These are phyloP conservation scores for Trichothecium sympodiale DNA, from an alignment of 2,329 filamentous ascomycete species.

Conservation along the genomic window DNA sequence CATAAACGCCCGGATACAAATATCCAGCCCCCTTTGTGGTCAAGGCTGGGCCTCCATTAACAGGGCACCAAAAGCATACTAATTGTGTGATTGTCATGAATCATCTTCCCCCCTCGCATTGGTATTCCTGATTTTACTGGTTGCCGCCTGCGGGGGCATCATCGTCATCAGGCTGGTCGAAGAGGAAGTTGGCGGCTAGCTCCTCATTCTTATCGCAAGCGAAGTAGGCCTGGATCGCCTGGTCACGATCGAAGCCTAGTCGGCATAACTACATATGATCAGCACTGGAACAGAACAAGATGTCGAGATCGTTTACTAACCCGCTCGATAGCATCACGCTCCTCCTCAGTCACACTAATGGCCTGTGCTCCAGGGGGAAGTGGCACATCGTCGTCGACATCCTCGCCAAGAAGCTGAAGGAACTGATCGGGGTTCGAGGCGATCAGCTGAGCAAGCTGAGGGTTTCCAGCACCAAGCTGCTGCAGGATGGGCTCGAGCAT, in stretches of 20 bases:
- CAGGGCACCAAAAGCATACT: no score
- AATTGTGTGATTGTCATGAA: no score
- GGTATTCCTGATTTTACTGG: slow-evolving; percentile 16
- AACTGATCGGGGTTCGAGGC: slow-evolving; percentile 89
- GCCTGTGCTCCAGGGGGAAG: slow-evolving; percentile 81
- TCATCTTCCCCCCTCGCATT: no score
- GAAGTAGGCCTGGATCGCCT: slow-evolving; percentile 96
- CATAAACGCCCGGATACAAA: no score
- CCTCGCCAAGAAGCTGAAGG: slow-evolving; percentile 79
- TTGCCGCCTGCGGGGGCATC: slow-evolving; percentile 30
- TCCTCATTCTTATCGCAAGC: slow-evolving; percentile 99
- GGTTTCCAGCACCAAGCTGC: slow-evolving; percentile 90
- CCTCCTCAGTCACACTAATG: slow-evolving; percentile 88
- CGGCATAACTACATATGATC: slow-evolving; percentile 58
- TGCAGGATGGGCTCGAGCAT: slow-evolving; percentile 98
- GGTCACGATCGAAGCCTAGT: slow-evolving; percentile 84
- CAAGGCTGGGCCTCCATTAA: no score
- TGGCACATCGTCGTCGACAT: slow-evolving; percentile 71
- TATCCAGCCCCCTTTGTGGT: no score
- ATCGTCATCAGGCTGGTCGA: slow-evolving; percentile 89
- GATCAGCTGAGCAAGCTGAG: slow-evolving; percentile 86
- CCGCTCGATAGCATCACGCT: slow-evolving; percentile 92
- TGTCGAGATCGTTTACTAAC: slow-evolving; percentile 34
- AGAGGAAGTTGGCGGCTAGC: slow-evolving; percentile 93
- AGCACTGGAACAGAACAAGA: neutral